phyloP scores from a whole-genome alignment of 768 basidiomycete genomes.

The Scleroderma bovista region DNA sequence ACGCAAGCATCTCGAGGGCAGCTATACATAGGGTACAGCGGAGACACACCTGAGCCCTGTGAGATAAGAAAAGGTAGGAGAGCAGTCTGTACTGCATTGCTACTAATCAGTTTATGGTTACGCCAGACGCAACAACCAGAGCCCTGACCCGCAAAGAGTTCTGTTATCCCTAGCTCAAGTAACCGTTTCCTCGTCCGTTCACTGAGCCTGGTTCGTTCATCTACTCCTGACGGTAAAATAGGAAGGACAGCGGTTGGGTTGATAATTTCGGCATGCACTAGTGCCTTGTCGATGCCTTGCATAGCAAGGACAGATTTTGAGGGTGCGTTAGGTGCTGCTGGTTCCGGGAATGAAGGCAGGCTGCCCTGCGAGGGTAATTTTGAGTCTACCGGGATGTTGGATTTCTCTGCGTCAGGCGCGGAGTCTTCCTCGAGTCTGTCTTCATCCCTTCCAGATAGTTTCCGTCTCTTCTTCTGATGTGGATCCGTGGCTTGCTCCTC shows the following conservation, averaged over 20 bases:
- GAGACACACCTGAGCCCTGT: constrained; percentile 30
- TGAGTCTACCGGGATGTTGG: not conserved
- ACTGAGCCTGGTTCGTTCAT: constrained; percentile 47
- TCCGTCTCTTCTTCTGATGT: constrained; percentile 43
- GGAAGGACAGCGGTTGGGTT: constrained; percentile 44
- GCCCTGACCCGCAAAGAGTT: constrained; percentile 80
- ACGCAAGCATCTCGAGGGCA: constrained; percentile 82
- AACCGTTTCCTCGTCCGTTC: constrained; percentile 58
- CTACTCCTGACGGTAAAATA: constrained; percentile 35
- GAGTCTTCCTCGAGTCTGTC: constrained; percentile 10
- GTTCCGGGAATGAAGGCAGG: constrained; percentile 67
- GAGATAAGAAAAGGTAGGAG: constrained; percentile 79
- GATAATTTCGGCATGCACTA: constrained; percentile 66
- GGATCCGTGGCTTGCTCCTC: constrained; percentile 13
- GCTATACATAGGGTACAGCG: constrained; percentile 61
- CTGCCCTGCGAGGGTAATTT: constrained; percentile 12
- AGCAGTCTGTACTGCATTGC: constrained; percentile 72
- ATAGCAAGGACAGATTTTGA: constrained; percentile 65
- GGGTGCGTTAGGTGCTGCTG: constrained; percentile 60
- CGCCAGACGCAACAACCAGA: not conserved
- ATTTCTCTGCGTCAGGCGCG: not conserved
- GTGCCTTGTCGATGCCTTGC: constrained; percentile 73
- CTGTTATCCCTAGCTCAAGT: constrained; percentile 71
- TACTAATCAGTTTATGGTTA: constrained; percentile 12
- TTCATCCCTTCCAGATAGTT: constrained; percentile 23